phyloP scores from a whole-genome alignment of 352 stramenopile species.

The Phytophthora idaei region DNA sequence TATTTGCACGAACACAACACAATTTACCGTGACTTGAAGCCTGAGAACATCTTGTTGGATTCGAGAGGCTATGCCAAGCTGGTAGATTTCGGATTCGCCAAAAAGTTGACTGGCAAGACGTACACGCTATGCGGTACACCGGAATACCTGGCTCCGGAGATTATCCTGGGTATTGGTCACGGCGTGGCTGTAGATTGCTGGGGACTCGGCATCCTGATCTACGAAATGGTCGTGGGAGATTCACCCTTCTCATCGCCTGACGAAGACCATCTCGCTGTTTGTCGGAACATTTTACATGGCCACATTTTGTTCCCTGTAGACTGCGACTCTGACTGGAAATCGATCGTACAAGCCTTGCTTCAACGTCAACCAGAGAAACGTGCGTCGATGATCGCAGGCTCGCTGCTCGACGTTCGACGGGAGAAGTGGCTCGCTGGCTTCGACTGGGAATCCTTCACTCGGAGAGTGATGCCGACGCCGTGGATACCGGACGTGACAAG shows the following conservation, averaged over 20 bases:
- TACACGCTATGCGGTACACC: slow-evolving; percentile 84
- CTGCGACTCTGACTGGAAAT: slow-evolving; percentile 48
- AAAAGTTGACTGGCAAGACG: slow-evolving; percentile 72
- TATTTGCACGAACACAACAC: slow-evolving; percentile 82
- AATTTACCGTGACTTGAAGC: slow-evolving; percentile 76
- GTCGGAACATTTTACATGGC: slow-evolving; percentile 93
- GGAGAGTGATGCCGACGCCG: slow-evolving; percentile 38
- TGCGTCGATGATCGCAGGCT: slow-evolving; percentile 36
- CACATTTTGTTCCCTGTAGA: slow-evolving; percentile 91
- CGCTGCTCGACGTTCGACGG: slow-evolving; percentile 35
- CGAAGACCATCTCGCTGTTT: slow-evolving; percentile 95
- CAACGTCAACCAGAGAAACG: slow-evolving; percentile 52
- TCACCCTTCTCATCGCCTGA: slow-evolving; percentile 92
- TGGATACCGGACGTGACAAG: slow-evolving; percentile 52
- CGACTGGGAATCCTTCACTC: slow-evolving; percentile 48
- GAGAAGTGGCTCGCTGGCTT: slow-evolving; percentile 49
- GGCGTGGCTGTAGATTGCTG: slow-evolving; percentile 93
- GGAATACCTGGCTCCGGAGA: slow-evolving; percentile 88
- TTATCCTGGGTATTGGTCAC: slow-evolving; percentile 85
- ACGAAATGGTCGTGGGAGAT: slow-evolving; percentile 96
- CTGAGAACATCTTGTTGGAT: slow-evolving; percentile 78
- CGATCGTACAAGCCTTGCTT: slow-evolving; percentile 45
- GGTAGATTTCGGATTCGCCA: slow-evolving; percentile 80
- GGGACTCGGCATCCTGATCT: slow-evolving; percentile 95
- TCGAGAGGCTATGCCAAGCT: slow-evolving; percentile 69